Conservation (phyloP, 805 yeast species). For the Yarrowia bubula region DNA sequence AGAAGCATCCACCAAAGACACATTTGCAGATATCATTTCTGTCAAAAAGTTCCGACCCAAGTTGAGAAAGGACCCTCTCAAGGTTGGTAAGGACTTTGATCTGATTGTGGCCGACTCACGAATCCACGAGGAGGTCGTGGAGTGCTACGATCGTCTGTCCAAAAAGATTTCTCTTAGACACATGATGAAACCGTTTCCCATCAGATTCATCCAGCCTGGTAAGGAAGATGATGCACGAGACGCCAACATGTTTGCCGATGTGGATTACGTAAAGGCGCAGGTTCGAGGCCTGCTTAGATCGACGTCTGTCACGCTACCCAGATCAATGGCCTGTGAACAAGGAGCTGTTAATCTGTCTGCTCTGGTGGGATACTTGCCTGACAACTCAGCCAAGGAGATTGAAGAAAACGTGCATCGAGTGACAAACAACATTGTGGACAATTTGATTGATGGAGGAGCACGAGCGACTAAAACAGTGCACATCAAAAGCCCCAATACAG, state of each 20-base stretch:
- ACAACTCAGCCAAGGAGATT: conserved; percentile 46
- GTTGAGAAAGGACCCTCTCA: conserved; percentile 49
- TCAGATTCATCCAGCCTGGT: conserved; percentile 22
- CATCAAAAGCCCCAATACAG: conserved; percentile 65
- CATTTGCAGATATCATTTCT: conserved; percentile 60
- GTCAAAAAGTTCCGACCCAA: conserved; percentile 54
- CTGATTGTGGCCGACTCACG: conserved; percentile 67
- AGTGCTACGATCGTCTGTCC: conserved; percentile 8
- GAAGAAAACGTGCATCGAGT: conserved; percentile 55
- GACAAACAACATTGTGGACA: conserved; percentile 48
- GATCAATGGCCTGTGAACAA: conserved; percentile 62
- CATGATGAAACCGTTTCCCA: conserved; percentile 2
- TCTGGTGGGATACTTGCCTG: conserved; percentile 43
- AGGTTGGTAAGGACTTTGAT: conserved; percentile 48
- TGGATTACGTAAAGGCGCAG: conserved; percentile 62
- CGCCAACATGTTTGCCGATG: conserved; percentile 49
- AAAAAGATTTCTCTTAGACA: conserved; percentile 16
- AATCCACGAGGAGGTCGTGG: conserved; percentile 46
- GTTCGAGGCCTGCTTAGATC: conserved; percentile 61
- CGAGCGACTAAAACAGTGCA: conserved; percentile 47
- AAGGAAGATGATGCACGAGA: conserved; percentile 35
- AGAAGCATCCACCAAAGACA: conserved; percentile 57
- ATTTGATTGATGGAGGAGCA: conserved; percentile 54
- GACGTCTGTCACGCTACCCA: conserved; percentile 61
- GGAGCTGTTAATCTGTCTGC: conserved; percentile 42